Percentiles rank a stretch among this genome's conserved stretches.
Evolutionary conservation across 2,329 filamentous ascomycete species (phyloP).

Genomic region (Trichophyton simii): DNA sequence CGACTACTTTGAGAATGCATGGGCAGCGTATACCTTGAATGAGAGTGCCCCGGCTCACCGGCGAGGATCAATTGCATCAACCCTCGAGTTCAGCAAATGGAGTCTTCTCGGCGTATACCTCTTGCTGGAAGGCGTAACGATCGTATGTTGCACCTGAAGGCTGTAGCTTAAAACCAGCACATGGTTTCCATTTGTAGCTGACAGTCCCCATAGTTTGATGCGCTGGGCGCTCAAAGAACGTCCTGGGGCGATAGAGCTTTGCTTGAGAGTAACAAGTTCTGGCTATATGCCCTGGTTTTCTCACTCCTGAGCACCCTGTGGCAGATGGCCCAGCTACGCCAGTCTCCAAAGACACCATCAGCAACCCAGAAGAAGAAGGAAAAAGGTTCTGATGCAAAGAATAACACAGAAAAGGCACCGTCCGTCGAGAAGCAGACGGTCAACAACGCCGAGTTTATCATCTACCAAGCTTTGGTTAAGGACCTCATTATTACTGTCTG

Average conservation of each 20-base stretch:
- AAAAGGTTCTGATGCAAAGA: slow-evolving; percentile 18
- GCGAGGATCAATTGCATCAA: slow-evolving; percentile 24
- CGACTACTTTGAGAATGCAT: slow-evolving; percentile 45
- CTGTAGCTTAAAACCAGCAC: too few species aligned
- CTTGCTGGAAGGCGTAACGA: slow-evolving; percentile 51
- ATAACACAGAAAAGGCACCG: slow-evolving; percentile 6
- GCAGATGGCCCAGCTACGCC: slow-evolving; percentile 13
- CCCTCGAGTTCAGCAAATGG: slow-evolving; percentile 45
- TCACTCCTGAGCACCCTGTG: slow-evolving; percentile 31
- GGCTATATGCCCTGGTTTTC: slow-evolving; percentile 51
- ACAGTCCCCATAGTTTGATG: slow-evolving; percentile 26
- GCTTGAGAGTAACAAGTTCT: slow-evolving; percentile 54
- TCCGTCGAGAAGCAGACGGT: not conserved
- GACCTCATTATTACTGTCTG: slow-evolving; percentile 45
- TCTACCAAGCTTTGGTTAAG: slow-evolving; percentile 27
- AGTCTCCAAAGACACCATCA: not conserved
- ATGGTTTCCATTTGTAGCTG: not conserved
- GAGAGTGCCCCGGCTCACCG: slow-evolving; percentile 6
- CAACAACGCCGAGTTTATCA: not conserved
- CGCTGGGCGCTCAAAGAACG: slow-evolving; percentile 40
- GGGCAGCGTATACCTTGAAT: slow-evolving; percentile 27
- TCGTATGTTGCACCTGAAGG: slow-evolving; percentile 35
- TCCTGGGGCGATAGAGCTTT: slow-evolving; percentile 37
- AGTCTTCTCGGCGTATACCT: slow-evolving; percentile 55
- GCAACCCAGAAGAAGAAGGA: not conserved